Conservation (phyloP, 768 basidiomycete genomes). For the Hirschioporus abietinus region DNA sequence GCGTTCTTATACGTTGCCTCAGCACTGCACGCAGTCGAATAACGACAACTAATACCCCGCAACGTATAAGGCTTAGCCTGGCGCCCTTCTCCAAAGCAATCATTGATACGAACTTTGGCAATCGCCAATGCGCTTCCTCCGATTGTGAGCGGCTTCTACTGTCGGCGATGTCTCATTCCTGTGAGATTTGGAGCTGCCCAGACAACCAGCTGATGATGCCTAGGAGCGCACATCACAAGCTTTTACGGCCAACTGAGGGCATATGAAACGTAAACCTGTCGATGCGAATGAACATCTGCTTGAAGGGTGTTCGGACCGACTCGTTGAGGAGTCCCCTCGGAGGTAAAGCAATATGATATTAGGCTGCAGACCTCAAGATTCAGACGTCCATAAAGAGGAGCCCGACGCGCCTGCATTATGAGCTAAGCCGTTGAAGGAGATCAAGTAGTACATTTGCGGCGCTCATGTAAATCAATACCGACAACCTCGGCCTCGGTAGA, state of each 20-base stretch:
- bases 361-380: neutral
- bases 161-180: neutral
- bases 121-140: neutral
- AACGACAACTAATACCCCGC: neutral
- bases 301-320: neutral
- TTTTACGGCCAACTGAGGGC: neutral
- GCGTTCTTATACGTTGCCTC: neutral
- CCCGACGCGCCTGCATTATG: neutral
- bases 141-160: neutral
- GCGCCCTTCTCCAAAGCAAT: neutral
- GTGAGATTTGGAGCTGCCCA: neutral
- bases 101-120: neutral
- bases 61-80: neutral
- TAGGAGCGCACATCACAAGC: neutral
- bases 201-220: neutral
- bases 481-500: neutral
- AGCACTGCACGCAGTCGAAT: neutral
- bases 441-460: neutral
- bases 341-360: neutral
- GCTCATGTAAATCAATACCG: neutral
- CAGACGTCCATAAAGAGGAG: neutral
- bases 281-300: neutral
- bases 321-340: neutral
- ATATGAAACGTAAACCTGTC: neutral
- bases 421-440: neutral